Percentiles rank a stretch among this genome's conserved stretches.
Conservation (phyloP, 495 filamentous ascomycete genomes). For the Neurospora terricola region DNA sequence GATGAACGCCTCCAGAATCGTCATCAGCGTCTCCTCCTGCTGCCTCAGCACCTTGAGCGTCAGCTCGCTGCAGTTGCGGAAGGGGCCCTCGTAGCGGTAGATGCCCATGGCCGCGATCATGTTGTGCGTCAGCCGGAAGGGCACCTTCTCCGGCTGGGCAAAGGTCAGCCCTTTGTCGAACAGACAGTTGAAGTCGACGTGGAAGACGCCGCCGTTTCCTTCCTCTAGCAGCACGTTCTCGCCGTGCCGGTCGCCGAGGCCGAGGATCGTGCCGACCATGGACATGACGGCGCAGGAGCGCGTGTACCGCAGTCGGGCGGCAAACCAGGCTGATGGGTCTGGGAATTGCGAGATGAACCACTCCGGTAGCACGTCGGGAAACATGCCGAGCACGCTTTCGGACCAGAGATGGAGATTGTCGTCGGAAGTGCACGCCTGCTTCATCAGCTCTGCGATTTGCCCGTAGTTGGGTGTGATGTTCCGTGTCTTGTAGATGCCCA, state of each 20-base stretch:
- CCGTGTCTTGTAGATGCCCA: slow-evolving; percentile 63
- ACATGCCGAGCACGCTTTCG: slow-evolving; percentile 52
- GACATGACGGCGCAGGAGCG: slow-evolving; percentile 95
- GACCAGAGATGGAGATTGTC: slow-evolving; percentile 56
- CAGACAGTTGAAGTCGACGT: slow-evolving; percentile 99
- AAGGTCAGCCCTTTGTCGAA: slow-evolving; percentile 98
- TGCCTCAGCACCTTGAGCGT: slow-evolving; percentile 74
- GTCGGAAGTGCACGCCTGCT: slow-evolving; percentile 31
- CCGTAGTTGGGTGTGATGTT: slow-evolving; percentile 46
- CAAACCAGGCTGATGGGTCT: slow-evolving; percentile 84
- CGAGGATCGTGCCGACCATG: slow-evolving; percentile 90
- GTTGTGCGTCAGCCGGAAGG: slow-evolving; percentile 97
- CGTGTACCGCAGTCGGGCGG: slow-evolving; percentile 81
- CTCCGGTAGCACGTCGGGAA: slow-evolving; percentile 74
- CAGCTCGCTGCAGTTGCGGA: slow-evolving; percentile 82
- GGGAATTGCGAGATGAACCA: slow-evolving; percentile 97
- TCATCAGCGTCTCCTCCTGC: slow-evolving; percentile 94
- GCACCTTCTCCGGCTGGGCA: slow-evolving; percentile 86
- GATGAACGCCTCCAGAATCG: slow-evolving; percentile 89
- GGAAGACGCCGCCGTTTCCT: slow-evolving; percentile 84
- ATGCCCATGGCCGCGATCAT: slow-evolving; percentile 96
- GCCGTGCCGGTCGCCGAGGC: slow-evolving; percentile 93
- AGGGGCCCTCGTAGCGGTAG: slow-evolving; percentile 85
- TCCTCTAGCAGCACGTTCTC: slow-evolving; percentile 96
- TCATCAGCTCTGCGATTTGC: slow-evolving; percentile 36